phyloP scores from a whole-genome alignment of 179 eudicot species.

The Heliamphora pulchella region DNA sequence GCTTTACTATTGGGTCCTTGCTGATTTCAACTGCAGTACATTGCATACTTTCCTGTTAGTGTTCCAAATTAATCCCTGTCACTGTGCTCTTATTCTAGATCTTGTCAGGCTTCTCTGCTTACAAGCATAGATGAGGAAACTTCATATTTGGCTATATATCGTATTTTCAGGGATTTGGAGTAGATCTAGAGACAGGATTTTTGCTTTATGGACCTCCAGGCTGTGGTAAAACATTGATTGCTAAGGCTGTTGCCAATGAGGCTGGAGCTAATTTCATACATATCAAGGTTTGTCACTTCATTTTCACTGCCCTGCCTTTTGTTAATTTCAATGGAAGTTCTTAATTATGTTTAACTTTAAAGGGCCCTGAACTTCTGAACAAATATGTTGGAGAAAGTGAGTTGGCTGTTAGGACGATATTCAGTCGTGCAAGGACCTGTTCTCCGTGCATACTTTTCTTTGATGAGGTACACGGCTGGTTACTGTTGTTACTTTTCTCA shows the following conservation, averaged over 20 bases:
- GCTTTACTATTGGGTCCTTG: background rate
- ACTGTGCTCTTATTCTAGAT: background rate
- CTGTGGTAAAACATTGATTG: conserved; percentile 93
- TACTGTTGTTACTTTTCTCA: background rate
- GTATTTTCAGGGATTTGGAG: conserved; percentile 43
- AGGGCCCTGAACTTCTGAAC: conserved; percentile 90
- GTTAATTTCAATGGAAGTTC: background rate
- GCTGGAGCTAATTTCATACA: conserved; percentile 93
- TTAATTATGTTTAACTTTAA: conserved; percentile 6
- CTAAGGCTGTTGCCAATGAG: conserved; percentile 91
- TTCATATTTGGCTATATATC: background rate
- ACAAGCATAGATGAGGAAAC: background rate
- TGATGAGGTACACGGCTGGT: conserved; percentile 61
- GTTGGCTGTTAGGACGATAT: conserved; percentile 64
- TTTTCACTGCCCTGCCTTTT: conserved; percentile 9
- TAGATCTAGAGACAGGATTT: conserved; percentile 66
- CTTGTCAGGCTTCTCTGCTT: background rate
- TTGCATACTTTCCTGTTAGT: background rate
- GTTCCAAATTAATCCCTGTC: background rate
- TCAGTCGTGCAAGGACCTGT: conserved; percentile 85
- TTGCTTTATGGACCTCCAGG: conserved; percentile 97
- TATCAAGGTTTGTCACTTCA: conserved; percentile 51
- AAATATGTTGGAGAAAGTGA: conserved; percentile 97
- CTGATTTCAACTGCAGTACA: background rate
- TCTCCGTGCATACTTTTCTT: conserved; percentile 95